These are phyloP conservation scores for button mushroom (Agaricus bisporus) DNA, from an alignment of 768 basidiomycete genomes.

Conservation along the genomic window DNA sequence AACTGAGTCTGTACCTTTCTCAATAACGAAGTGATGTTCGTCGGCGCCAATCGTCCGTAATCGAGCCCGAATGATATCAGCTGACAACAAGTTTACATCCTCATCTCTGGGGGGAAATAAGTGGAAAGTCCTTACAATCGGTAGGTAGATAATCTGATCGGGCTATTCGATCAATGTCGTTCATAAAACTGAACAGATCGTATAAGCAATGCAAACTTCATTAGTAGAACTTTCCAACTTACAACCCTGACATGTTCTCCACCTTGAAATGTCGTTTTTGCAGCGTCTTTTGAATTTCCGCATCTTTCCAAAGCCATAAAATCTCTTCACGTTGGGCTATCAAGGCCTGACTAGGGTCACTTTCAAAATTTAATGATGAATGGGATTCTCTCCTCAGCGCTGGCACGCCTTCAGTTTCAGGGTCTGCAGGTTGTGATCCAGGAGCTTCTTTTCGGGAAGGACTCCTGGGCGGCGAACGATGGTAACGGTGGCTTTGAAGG, in stretches of 20 bases:
- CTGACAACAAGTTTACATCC: conserved; percentile 20
- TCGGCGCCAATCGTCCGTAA: conserved; percentile 70
- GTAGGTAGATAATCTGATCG: conserved; percentile 51
- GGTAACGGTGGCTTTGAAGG: conserved; percentile 18
- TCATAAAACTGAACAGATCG: conserved; percentile 49
- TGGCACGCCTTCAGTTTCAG: not conserved
- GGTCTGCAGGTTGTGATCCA: not conserved
- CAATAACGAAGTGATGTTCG: conserved; percentile 59
- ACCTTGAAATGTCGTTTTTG: conserved; percentile 43
- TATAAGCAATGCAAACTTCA: not conserved
- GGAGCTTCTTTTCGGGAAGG: not conserved
- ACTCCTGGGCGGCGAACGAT: conserved; percentile 5
- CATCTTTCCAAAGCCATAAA: conserved; percentile 54
- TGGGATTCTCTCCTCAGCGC: conserved; percentile 16
- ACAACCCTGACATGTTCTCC: conserved; percentile 66
- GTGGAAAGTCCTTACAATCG: conserved; percentile 41
- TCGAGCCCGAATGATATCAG: conserved; percentile 70
- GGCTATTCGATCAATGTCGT: conserved; percentile 60
- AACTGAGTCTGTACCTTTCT: conserved; percentile 36
- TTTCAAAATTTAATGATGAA: conserved; percentile 19
- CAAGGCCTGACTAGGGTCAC: conserved; percentile 47
- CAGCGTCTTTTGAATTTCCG: conserved; percentile 45
- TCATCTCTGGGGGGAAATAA: not conserved
- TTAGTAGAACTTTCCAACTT: conserved; percentile 20
- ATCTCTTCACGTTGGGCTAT: conserved; percentile 56